phyloP scores from a whole-genome alignment of 2,329 filamentous ascomycete genomes.

The Exophiala xenobiotica region DNA sequence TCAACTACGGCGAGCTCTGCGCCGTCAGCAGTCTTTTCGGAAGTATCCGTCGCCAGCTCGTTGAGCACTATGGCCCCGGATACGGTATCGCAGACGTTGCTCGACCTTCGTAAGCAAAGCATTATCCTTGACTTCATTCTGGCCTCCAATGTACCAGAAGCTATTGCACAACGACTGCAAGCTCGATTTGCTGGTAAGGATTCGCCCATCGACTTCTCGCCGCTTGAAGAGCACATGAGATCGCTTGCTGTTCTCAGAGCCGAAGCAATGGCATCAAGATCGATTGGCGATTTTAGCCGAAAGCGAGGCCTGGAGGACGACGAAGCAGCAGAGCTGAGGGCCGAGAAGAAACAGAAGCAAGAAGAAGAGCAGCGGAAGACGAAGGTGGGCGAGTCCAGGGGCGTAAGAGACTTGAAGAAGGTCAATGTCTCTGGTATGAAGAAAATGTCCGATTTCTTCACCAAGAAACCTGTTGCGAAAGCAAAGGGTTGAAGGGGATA shows the following conservation, averaged over 20 bases:
- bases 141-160: slow-evolving; percentile 48
- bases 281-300: slow-evolving; percentile 47
- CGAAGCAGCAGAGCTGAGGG: slow-evolving; percentile 49
- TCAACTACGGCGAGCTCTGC: slow-evolving; percentile 33
- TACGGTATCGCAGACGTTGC: slow-evolving; percentile 38
- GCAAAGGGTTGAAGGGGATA: slow-evolving; percentile 13
- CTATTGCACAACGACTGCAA: slow-evolving; percentile 34
- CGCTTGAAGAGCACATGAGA: slow-evolving; percentile 68
- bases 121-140: slow-evolving; percentile 52
- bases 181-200: slow-evolving; percentile 36
- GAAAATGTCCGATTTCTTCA: slow-evolving; percentile 94
- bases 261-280: slow-evolving; percentile 68
- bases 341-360: slow-evolving; percentile 79
- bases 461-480: slow-evolving; percentile 52
- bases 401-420: slow-evolving; percentile 79
- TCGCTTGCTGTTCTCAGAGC: slow-evolving; percentile 66
- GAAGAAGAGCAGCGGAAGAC: slow-evolving; percentile 87
- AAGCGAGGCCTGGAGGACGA: slow-evolving; percentile 47
- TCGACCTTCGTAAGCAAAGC: slow-evolving; percentile 49
- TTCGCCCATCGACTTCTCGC: slow-evolving; percentile 63
- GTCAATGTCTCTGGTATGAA: slow-evolving; percentile 92
- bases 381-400: slow-evolving; percentile 71
- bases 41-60: slow-evolving; percentile 40
- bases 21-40: slow-evolving; percentile 39
- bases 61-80: slow-evolving; percentile 37